Evolutionary conservation across 2,329 filamentous ascomycete genomes (phyloP).

Genomic region (Exophiala dermatitidis): DNA sequence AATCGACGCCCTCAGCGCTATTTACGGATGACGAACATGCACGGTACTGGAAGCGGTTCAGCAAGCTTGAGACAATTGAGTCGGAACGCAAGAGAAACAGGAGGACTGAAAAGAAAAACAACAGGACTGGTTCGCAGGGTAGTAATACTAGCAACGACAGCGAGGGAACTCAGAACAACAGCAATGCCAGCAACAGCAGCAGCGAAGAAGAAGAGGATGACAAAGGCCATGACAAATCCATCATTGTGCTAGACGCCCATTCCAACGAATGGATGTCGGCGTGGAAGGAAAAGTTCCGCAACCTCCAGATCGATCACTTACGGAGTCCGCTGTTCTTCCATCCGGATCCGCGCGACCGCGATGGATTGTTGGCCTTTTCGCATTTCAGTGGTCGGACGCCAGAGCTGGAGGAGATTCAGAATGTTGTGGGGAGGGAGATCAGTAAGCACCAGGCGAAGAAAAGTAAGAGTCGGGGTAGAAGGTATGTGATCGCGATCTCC

Average conservation of each 20-base stretch:
- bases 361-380: constrained; percentile 63
- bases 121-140: no score
- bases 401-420: constrained; percentile 62
- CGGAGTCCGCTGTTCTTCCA: constrained; percentile 80
- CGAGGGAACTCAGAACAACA: constrained; percentile 8
- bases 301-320: constrained; percentile 63
- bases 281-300: constrained; percentile 64
- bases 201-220: not conserved
- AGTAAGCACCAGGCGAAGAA: constrained; percentile 57
- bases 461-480: not conserved
- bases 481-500: not conserved
- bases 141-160: not conserved
- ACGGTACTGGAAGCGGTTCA: constrained; percentile 47
- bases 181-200: not conserved
- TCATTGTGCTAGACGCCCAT: constrained; percentile 61
- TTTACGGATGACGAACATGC: constrained; percentile 80
- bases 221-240: constrained; percentile 31
- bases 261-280: constrained; percentile 59
- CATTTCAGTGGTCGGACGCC: constrained; percentile 53
- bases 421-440: constrained; percentile 70
- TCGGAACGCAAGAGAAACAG: constrained; percentile 11
- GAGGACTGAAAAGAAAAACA: no score
- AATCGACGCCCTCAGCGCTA: constrained; percentile 66
- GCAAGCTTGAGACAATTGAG: constrained; percentile 2
- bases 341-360: constrained; percentile 66